Conservation (phyloP, 2,329 filamentous ascomycete species). For the Emericellopsis atlantica region DNA sequence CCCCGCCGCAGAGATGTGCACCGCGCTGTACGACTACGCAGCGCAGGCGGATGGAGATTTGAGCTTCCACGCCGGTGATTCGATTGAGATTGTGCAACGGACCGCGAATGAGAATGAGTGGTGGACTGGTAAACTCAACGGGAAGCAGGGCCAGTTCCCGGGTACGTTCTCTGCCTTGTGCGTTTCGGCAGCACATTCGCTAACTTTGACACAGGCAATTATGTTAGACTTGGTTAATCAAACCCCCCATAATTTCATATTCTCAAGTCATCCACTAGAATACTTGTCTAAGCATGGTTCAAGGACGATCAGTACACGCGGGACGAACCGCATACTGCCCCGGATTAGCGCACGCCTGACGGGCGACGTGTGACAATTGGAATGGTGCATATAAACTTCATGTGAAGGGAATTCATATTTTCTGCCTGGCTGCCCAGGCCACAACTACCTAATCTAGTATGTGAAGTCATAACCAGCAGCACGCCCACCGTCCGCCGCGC, state of each 20-base stretch:
- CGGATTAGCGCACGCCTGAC: not conserved
- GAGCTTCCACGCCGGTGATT: constrained; percentile 77
- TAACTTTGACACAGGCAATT: constrained; percentile 27
- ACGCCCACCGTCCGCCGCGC: not conserved
- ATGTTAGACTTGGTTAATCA: constrained; percentile 18
- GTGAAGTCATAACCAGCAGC: not conserved
- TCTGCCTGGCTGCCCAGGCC: too few species aligned
- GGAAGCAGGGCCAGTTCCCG: constrained; percentile 83
- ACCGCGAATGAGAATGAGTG: constrained; percentile 94
- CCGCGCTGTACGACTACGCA: constrained; percentile 90
- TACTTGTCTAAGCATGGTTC: not conserved
- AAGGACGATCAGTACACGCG: not conserved
- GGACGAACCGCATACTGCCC: not conserved
- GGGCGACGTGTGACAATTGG: too few species aligned
- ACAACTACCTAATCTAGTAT: not conserved
- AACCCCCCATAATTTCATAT: not conserved
- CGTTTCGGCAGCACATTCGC: constrained; percentile 8
- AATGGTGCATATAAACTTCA: not conserved
- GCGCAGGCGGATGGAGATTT: constrained; percentile 91
- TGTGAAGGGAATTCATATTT: not conserved
- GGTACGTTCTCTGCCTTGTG: constrained; percentile 42
- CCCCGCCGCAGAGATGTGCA: constrained; percentile 63
- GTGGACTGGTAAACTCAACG: constrained; percentile 79
- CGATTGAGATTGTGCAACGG: constrained; percentile 75
- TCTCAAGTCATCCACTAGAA: not conserved